These are phyloP conservation scores for Penicillium psychrosexuale DNA, from an alignment of 2,329 filamentous ascomycete genomes.

Conservation along the genomic window DNA sequence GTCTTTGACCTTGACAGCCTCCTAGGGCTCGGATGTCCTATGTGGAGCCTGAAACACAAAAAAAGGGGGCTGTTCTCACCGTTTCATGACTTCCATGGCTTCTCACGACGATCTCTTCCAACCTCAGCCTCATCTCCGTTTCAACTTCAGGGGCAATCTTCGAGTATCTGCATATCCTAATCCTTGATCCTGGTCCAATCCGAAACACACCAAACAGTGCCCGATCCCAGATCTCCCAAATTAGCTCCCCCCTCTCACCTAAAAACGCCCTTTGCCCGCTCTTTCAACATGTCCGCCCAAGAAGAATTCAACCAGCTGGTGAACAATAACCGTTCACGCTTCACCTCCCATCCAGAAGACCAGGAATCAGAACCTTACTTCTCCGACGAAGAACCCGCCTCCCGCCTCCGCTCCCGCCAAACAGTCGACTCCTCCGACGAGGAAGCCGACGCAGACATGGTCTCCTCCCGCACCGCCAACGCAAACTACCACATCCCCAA, in stretches of 20 bases:
- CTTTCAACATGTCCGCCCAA: slow-evolving; percentile 45
- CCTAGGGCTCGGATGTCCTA: background rate
- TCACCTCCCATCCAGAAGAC: slow-evolving; percentile 45
- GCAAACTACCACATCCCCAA: slow-evolving; percentile 44
- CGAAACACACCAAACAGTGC: background rate
- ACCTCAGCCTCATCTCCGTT: slow-evolving; percentile 23
- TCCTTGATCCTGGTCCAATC: background rate
- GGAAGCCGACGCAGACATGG: slow-evolving; percentile 33
- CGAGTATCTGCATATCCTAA: background rate
- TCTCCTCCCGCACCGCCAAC: slow-evolving; percentile 32
- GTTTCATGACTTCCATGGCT: slow-evolving; percentile 15
- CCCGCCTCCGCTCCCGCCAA: slow-evolving; percentile 17
- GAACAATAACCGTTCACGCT: slow-evolving; percentile 35
- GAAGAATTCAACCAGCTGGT: slow-evolving; percentile 48
- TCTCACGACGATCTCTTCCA: slow-evolving; percentile 27
- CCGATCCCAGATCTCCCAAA: background rate
- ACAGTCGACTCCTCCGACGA: slow-evolving; percentile 33
- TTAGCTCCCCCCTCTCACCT: slow-evolving; percentile 14
- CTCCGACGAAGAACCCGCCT: slow-evolving; percentile 24
- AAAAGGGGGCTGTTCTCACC: slow-evolving; percentile 10
- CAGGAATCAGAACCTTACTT: slow-evolving; percentile 27
- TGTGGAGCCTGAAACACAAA: slow-evolving; percentile 16
- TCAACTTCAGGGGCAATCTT: slow-evolving; percentile 14
- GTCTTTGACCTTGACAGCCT: background rate
- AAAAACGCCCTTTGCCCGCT: slow-evolving; percentile 5